Conservation (phyloP, 768 basidiomycete genomes). For the Galerina sulciceps region DNA sequence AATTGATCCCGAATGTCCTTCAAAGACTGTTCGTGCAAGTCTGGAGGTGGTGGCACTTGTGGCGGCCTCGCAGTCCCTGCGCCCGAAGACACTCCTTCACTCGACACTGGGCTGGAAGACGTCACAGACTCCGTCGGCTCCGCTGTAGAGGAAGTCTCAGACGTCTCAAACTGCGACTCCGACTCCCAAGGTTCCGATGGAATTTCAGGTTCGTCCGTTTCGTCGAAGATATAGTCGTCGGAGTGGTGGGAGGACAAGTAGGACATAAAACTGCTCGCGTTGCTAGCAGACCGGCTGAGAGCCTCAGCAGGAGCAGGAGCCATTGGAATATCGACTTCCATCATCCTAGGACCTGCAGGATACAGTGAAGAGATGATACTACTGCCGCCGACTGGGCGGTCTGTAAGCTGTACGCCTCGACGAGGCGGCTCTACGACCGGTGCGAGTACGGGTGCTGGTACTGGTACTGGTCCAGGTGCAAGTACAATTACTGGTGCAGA, state of each 20-base stretch:
- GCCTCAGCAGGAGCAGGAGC: slow-evolving; percentile 30
- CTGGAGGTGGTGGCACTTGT: slow-evolving; percentile 40
- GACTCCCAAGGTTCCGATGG: slow-evolving; percentile 3
- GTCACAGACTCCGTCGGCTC: slow-evolving; percentile 17
- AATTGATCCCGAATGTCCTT: slow-evolving; percentile 63
- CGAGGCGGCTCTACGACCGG: slow-evolving; percentile 7
- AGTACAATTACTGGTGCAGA: no score
- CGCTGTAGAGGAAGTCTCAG: slow-evolving; percentile 9
- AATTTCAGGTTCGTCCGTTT: slow-evolving; percentile 19
- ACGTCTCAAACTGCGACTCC: background rate
- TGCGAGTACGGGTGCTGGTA: background rate
- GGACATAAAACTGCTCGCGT: slow-evolving; percentile 44
- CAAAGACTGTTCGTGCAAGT: slow-evolving; percentile 45
- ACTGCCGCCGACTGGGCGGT: slow-evolving; percentile 50
- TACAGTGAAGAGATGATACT: slow-evolving; percentile 39
- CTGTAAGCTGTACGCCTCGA: slow-evolving; percentile 26
- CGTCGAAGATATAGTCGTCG: slow-evolving; percentile 60
- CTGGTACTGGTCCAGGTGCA: slow-evolving; percentile 7
- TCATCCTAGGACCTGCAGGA: slow-evolving; percentile 24
- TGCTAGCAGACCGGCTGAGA: slow-evolving; percentile 42
- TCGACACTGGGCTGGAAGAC: slow-evolving; percentile 17
- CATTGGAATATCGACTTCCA: slow-evolving; percentile 19
- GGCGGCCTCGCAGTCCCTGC: slow-evolving; percentile 40
- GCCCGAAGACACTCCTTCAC: slow-evolving; percentile 16
- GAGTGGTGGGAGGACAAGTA: slow-evolving; percentile 70